Evolutionary conservation across 441 rosid species (phyloP).

Genomic region (Bocquillonia castaneifolia): DNA sequence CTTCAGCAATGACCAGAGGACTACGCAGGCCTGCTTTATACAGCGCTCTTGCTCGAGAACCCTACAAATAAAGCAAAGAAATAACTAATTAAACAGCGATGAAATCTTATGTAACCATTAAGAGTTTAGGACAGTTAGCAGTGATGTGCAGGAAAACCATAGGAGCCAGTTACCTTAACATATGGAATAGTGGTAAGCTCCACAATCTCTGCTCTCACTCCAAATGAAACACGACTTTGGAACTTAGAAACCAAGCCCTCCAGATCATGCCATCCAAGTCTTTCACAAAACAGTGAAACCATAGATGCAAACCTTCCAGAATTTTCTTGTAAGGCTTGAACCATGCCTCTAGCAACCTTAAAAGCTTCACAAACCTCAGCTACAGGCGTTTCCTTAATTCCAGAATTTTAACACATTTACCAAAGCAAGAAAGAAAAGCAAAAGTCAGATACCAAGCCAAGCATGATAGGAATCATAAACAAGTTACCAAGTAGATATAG

Average conservation of each 20-base stretch:
- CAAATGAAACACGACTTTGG: slow-evolving; percentile 97
- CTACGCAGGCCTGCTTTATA: slow-evolving; percentile 95
- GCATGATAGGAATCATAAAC: background rate
- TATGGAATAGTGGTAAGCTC: slow-evolving; percentile 93
- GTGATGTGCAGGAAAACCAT: slow-evolving; percentile 18
- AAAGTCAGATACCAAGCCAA: slow-evolving; percentile 1
- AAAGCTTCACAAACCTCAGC: slow-evolving; percentile 93
- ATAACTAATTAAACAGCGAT: slow-evolving; percentile 13
- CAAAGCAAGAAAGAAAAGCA: slow-evolving; percentile 17
- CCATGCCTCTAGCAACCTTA: slow-evolving; percentile 97
- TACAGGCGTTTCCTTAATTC: slow-evolving; percentile 82
- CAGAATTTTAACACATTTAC: slow-evolving; percentile 30
- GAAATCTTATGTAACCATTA: slow-evolving; percentile 6
- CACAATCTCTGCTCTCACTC: slow-evolving; percentile 97
- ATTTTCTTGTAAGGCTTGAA: slow-evolving; percentile 95
- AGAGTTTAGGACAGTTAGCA: background rate
- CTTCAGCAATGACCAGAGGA: slow-evolving; percentile 90
- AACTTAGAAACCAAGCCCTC: slow-evolving; percentile 91
- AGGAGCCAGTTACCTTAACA: slow-evolving; percentile 62
- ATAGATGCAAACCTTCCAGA: slow-evolving; percentile 98
- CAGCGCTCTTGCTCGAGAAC: slow-evolving; percentile 96
- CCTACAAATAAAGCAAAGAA: slow-evolving; percentile 44
- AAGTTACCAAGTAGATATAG: background rate
- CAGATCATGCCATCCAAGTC: slow-evolving; percentile 97
- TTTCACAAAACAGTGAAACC: slow-evolving; percentile 95